A percentile compares a stretch with the other conserved stretches of the same genome.
phyloP scores from a whole-genome alignment of 2,329 filamentous ascomycete species.

The Xylogone sp. region DNA sequence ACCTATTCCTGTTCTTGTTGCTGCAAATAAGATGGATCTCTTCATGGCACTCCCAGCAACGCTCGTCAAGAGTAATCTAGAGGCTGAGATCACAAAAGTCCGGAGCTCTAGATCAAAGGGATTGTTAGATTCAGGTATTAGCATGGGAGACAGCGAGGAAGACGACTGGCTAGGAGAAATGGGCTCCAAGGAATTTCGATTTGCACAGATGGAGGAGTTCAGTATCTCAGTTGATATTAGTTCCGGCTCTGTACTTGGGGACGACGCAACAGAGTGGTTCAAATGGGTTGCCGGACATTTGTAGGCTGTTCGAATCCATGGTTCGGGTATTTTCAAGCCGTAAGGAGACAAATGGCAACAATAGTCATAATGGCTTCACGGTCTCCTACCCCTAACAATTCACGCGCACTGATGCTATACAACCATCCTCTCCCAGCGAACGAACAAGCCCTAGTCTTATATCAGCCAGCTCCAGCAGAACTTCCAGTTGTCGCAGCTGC shows the following conservation, averaged over 20 bases:
- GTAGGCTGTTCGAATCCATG: too few species aligned
- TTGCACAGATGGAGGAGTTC: slow-evolving; percentile 78
- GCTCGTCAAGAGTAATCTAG: slow-evolving; percentile 70
- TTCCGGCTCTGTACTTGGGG: slow-evolving; percentile 65
- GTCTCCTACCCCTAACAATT: too few species aligned
- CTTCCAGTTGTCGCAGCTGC: too few species aligned
- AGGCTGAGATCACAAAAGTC: slow-evolving; percentile 77
- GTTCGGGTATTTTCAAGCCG: too few species aligned
- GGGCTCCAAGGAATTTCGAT: slow-evolving; percentile 72
- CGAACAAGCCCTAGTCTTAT: too few species aligned
- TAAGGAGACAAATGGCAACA: too few species aligned
- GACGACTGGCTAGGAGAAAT: slow-evolving; percentile 84
- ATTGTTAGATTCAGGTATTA: slow-evolving; percentile 76
- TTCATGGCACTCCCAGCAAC: slow-evolving; percentile 85
- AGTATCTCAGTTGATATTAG: slow-evolving; percentile 74
- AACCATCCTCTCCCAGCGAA: too few species aligned
- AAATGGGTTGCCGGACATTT: slow-evolving; percentile 80
- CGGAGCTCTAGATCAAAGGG: slow-evolving; percentile 75
- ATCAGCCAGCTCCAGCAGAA: too few species aligned
- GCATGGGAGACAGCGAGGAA: slow-evolving; percentile 62
- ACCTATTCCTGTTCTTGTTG: slow-evolving; percentile 72
- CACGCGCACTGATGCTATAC: too few species aligned
- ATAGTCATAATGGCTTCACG: too few species aligned
- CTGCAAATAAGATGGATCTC: slow-evolving; percentile 92
- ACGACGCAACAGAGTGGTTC: slow-evolving; percentile 79